Conservation (phyloP, 2,329 filamentous ascomycete species). For the Ascosphaera apis region DNA sequence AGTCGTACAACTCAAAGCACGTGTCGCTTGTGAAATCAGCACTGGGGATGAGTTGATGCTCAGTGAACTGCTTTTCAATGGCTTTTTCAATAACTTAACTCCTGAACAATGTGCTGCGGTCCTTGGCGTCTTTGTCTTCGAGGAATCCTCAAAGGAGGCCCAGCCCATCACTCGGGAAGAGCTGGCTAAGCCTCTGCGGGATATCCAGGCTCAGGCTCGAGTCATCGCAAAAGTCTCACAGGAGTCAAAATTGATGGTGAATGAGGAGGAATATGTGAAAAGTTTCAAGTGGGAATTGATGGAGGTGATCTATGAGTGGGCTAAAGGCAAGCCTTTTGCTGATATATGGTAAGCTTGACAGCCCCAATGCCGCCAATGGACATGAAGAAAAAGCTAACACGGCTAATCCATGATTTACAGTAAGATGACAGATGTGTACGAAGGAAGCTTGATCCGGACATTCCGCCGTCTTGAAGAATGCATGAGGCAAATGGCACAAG, state of each 20-base stretch:
- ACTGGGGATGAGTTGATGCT: conserved; percentile 88
- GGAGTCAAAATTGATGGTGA: conserved; percentile 82
- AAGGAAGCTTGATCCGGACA: conserved; percentile 84
- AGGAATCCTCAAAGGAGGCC: conserved; percentile 70
- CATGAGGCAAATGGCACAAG: conserved; percentile 83
- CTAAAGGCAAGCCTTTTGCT: conserved; percentile 68
- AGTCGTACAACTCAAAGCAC: conserved; percentile 88
- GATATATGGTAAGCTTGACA: conserved; percentile 81
- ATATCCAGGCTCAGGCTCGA: conserved; percentile 69
- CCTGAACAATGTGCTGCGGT: conserved; percentile 72
- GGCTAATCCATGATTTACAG: conserved; percentile 25
- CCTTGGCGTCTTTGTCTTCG: conserved; percentile 88
- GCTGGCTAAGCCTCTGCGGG: conserved; percentile 60
- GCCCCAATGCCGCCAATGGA: neutral
- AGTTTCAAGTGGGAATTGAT: conserved; percentile 88
- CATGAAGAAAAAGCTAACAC: conserved; percentile 1
- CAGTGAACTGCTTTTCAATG: conserved; percentile 81
- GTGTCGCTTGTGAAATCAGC: conserved; percentile 93
- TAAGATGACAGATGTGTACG: conserved; percentile 98
- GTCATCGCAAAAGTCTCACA: conserved; percentile 81
- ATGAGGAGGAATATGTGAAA: conserved; percentile 80
- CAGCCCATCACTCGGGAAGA: conserved; percentile 50
- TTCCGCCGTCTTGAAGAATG: conserved; percentile 92
- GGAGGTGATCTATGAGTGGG: conserved; percentile 88
- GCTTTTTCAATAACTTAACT: conserved; percentile 89